Evolutionary conservation across 2,329 filamentous ascomycete genomes (phyloP).

Genomic region (Phoma sp.): DNA sequence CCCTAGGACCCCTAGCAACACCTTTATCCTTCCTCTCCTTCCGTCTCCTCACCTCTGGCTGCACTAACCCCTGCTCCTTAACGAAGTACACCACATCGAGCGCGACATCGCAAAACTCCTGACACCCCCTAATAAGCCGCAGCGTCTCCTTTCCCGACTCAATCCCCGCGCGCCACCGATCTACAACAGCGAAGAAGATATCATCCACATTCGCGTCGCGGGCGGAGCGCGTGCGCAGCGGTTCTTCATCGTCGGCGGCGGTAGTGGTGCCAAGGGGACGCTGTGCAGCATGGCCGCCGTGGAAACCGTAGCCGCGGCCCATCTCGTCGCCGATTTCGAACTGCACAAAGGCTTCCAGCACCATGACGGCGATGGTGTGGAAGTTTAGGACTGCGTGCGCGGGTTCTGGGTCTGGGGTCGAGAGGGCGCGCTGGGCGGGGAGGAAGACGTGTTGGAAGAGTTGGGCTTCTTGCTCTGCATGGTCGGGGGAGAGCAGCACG

Average conservation of each 20-base stretch:
- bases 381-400: conserved; percentile 40
- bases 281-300: background rate
- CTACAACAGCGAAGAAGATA: conserved; percentile 41
- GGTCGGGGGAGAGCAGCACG: conserved; percentile 35
- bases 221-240: conserved; percentile 7
- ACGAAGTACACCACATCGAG: conserved; percentile 40
- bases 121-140: conserved; percentile 32
- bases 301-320: conserved; percentile 14
- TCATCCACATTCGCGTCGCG: conserved; percentile 32
- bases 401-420: conserved; percentile 26
- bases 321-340: conserved; percentile 36
- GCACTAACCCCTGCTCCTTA: conserved; percentile 34
- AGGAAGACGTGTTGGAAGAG: conserved; percentile 41
- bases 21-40: conserved; percentile 29
- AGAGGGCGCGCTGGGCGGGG: conserved; percentile 29
- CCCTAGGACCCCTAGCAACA: conserved; percentile 19
- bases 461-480: conserved; percentile 30
- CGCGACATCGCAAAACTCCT: conserved; percentile 44
- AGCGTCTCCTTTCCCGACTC: conserved; percentile 22
- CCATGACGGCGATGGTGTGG: conserved; percentile 42
- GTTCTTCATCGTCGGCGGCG: background rate
- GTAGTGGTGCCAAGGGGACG: background rate
- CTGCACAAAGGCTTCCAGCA: conserved; percentile 36
- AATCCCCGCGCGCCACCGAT: conserved; percentile 41
- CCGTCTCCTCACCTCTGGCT: conserved; percentile 4